Conservation (phyloP, 495 filamentous ascomycete species). For the Diplogelasinospora grovesii region DNA sequence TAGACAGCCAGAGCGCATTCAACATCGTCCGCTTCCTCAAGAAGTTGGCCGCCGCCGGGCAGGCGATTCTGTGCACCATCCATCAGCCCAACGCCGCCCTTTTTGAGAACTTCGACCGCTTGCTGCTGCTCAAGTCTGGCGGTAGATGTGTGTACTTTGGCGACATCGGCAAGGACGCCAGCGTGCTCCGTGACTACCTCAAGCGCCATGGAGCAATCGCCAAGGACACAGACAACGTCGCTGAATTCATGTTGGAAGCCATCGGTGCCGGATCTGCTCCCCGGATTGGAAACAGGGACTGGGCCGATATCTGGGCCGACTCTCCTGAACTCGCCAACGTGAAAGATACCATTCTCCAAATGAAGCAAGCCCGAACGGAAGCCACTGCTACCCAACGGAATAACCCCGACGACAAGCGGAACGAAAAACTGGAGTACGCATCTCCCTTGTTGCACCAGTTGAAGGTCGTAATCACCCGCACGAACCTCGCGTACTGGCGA, state of each 20-base stretch:
- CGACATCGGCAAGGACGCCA: constrained; percentile 44
- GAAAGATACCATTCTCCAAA: constrained; percentile 58
- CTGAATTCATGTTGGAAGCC: constrained; percentile 84
- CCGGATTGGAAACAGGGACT: constrained; percentile 66
- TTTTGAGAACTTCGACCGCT: constrained; percentile 71
- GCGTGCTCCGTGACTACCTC: constrained; percentile 40
- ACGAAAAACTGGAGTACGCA: no score
- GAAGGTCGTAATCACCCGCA: constrained; percentile 56
- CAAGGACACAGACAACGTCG: constrained; percentile 59
- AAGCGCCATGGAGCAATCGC: constrained; percentile 49
- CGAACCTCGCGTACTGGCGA: constrained; percentile 64
- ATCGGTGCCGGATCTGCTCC: constrained; percentile 73
- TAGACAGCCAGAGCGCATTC: constrained; percentile 80
- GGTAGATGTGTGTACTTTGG: constrained; percentile 74
- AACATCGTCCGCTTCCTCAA: constrained; percentile 84
- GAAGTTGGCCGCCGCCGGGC: constrained; percentile 74
- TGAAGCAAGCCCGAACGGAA: constrained; percentile 53
- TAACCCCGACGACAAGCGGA: constrained; percentile 43
- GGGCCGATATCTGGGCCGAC: constrained; percentile 72
- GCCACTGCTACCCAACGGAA: constrained; percentile 38
- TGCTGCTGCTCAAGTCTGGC: constrained; percentile 61
- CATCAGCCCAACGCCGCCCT: constrained; percentile 84
- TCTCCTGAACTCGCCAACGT: constrained; percentile 61
- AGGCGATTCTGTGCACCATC: constrained; percentile 88
- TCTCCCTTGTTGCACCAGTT: constrained; percentile 69